Evolutionary conservation across 768 basidiomycete species (phyloP), one percentile per base, ranked within the genome.

Genomic region (Russula griseocarnosa): DNA sequence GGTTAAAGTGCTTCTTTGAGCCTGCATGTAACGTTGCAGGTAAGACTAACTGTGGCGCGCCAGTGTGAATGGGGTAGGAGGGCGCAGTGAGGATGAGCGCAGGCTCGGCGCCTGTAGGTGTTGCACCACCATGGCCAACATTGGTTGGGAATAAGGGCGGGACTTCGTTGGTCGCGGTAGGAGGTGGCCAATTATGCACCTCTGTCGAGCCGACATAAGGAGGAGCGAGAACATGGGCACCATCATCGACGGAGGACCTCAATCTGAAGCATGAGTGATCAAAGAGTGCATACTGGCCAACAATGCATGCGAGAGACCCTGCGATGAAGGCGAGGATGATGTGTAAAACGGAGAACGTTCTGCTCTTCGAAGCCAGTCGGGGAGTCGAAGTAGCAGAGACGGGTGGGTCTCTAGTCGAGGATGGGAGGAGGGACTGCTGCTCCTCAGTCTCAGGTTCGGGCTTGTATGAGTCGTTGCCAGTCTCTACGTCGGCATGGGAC

Each of bases 51-150:
- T 84, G 79, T 3, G 86, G 78, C 2, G 85, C 85, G 11, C 84
- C 88, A 0, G 86, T 84, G 58, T 93, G 89, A 16, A 88, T 70
- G 9, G 92, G 92, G 70, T 92, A 90, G n/a, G 81, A 76, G 16
- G 90, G 90, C 0, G 87, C 90, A 5, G 90, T 91, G 5, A 80
- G 81, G 32, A 92, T 81, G 40, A 90, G 76, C 3, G 79, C 88
- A 1, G 90, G 79, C 69, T 92, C 90, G 9, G 86, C 90, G 20
- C 90, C 90, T 0, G 90, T 94, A 0, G 89, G 87, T 1, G 90
- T 93, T 26, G 77, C 79, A 18, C 92, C 92, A 3, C 86, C 78
- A 71, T 92, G 85, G 42, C 92, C 92, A 4, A 94, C 85, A 68
- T 84, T 69, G 34, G 88, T 82, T 5, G 92, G 92, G 73, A 94